phyloP scores from a whole-genome alignment of 371 early-diverging fungal species.

The Rhizomucor miehei region DNA sequence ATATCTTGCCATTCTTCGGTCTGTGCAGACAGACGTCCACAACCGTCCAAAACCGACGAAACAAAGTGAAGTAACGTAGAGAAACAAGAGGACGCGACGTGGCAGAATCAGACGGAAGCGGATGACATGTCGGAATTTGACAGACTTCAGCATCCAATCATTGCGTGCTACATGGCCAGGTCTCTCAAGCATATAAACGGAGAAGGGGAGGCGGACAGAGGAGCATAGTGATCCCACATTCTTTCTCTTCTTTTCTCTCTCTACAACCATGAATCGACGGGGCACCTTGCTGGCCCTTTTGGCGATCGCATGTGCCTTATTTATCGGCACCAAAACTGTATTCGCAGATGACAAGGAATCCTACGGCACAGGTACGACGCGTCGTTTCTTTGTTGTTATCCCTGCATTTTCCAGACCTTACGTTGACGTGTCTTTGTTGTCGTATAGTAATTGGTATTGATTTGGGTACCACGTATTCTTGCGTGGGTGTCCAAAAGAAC shows the following conservation, averaged over 20 bases:
- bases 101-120: too few relatives aligned
- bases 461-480: conserved; percentile 99
- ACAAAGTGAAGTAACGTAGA: too few relatives aligned
- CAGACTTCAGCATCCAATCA: conserved; percentile 28
- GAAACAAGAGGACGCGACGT: too few relatives aligned
- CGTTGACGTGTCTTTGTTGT: too few relatives aligned
- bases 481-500: conserved; percentile 89
- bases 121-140: too few relatives aligned
- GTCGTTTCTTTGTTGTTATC: background rate
- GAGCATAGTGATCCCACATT: conserved; percentile 2
- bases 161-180: conserved; percentile 35
- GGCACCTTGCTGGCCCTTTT: conserved; percentile 45
- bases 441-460: conserved; percentile 66
- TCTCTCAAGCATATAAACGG: conserved; percentile 17
- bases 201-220: conserved; percentile 1
- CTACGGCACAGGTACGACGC: conserved; percentile 43
- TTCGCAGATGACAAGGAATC: conserved; percentile 44
- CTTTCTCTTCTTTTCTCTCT: conserved; percentile 23
- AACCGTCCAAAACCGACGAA: too few relatives aligned
- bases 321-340: conserved; percentile 28
- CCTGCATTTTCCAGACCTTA: too few relatives aligned
- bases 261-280: conserved; percentile 35
- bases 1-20: too few relatives aligned
- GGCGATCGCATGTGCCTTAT: conserved; percentile 40
- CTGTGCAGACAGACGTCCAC: too few relatives aligned